phyloP scores from a whole-genome alignment of 2,329 filamentous ascomycete genomes.

The Ophiostoma ips region DNA sequence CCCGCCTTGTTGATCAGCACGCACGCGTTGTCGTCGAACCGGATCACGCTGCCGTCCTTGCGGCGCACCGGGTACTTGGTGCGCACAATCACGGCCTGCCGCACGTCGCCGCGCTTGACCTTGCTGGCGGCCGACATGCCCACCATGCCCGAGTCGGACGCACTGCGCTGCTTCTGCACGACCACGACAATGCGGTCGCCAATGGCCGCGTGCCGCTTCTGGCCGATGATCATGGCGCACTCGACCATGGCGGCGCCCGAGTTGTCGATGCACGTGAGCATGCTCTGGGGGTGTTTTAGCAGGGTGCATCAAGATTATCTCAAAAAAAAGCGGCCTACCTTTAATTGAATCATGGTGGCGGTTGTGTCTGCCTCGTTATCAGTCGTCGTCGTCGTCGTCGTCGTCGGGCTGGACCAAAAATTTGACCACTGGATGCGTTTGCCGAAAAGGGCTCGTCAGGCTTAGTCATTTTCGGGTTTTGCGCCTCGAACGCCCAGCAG shows the following conservation, averaged over 20 bases:
- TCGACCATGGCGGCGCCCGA: constrained; percentile 95
- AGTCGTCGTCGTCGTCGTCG: not conserved
- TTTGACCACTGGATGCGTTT: not conserved
- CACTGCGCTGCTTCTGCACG: constrained; percentile 88
- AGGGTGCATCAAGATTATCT: not conserved
- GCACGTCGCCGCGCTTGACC: constrained; percentile 89
- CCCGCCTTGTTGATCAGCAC: constrained; percentile 94
- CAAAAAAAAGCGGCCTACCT: constrained; percentile 34
- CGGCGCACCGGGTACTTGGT: constrained; percentile 79
- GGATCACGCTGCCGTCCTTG: constrained; percentile 76
- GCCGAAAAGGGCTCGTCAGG: not conserved
- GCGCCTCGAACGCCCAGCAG: not conserved
- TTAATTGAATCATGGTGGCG: constrained; percentile 79
- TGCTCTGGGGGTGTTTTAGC: constrained; percentile 44
- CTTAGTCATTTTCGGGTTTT: constrained; percentile 6
- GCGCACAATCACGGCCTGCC: constrained; percentile 89
- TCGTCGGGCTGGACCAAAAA: not conserved
- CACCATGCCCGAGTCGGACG: constrained; percentile 56
- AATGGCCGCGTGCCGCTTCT: constrained; percentile 77
- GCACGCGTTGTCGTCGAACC: constrained; percentile 96
- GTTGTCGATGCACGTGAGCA: constrained; percentile 99
- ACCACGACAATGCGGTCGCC: constrained; percentile 96
- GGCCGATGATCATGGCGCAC: constrained; percentile 83
- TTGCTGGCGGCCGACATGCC: constrained; percentile 70
- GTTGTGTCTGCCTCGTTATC: constrained; percentile 5